Evolutionary conservation across 331 rosid species (phyloP), one percentile per base, ranked within the genome.

Genomic region (Cydonia oblonga): DNA sequence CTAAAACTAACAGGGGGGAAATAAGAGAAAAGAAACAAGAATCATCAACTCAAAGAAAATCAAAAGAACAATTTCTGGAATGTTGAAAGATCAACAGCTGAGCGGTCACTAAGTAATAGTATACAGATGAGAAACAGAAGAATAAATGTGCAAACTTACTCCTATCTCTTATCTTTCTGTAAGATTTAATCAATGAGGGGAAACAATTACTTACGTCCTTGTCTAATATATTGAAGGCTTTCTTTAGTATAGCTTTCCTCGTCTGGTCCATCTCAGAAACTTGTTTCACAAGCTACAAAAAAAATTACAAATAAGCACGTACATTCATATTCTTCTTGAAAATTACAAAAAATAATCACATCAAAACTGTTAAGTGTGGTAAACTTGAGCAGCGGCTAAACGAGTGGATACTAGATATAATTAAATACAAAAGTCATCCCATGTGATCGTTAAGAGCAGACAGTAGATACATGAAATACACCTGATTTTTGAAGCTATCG

Each of bases 401-500:
- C 53, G 22, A 13, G 63, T 35, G 63, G 26, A 18, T 30, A 53
- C 33, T 49, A 20, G 69, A 38, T 30, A 77, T 15, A 46, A 46
- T 2, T 49, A 5, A 33, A 32, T 68, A 72, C 29, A 71, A 76
- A 54, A 20, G 53, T 77, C 22, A 74, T 40, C 42, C 35, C 10
- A 66, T 20, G 56, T 20, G 54, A n/a, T 24, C 18, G 2, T 33
- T 33, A 71, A 32, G 26, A 56, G 63, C 26, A 23, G 59, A 40
- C 30, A 23, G 52, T 42, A 32, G 3, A 58, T 8, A 59, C 25
- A 68, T 28, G 74, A 73, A 73, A 22, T 30, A 75, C 85, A 95
- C 98, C 98, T 95, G 91, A 78, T 80, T 72, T 85, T 91, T 95
- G 86, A 95, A 95, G 84, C 97, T 91, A 64, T 95, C 93, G 53